Base-by-base conservation (phyloP, 2,329 filamentous ascomycete species). In the Akanthomyces muscarius region DNA sequence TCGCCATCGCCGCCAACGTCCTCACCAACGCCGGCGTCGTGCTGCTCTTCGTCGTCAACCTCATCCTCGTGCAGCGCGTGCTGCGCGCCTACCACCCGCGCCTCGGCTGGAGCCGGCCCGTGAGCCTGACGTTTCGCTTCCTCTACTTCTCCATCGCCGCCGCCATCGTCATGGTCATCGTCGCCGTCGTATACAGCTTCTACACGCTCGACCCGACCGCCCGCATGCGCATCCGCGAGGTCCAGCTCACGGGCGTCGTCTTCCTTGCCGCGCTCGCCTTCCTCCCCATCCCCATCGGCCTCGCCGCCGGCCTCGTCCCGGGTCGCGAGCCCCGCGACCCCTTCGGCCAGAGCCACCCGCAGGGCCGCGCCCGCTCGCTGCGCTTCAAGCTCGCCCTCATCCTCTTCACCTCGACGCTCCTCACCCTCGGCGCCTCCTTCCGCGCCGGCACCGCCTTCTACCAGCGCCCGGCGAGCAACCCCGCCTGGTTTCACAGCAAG, bases 51-150 rank as follows among this genome's bases (percentile, higher is more conserved):
- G 76, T 94, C 69, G 78, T 92, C 74, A 95, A 96, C 76, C 76
- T 96, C 48, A 77, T 95, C 69, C 90, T 93, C 71, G 77, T 88
- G 0, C 90, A 92, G 74, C 86, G 92, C 52, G 81, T 96, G 30
- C 74, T 95, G 21, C 84, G 92, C 61, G 89, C 89, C 5, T 84
- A 86, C 52, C 89, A 93, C 70, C 90, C 91, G 0, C 71, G 73
- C 2, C 72, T 91, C 38, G 91, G 90, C 63, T 94, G 91, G 90
- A 81, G 84, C 65, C 79, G 75, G 28, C 68, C 75, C 1, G 78
- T 85, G 28, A 79, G 78, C 2, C 66, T 78, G 23, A 62, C 74
- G 30, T 89, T 92, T 73, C 83, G 81, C 65, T 70, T 79, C 33
- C 72, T 91, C 28, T 87, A 87, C 72, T 77, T 77, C 41, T 74